A percentile compares a stretch with the other conserved stretches of the same genome.
Evolutionary conservation across 2,329 filamentous ascomycete species (phyloP).

Genomic region (Fusarium euwallaceae): DNA sequence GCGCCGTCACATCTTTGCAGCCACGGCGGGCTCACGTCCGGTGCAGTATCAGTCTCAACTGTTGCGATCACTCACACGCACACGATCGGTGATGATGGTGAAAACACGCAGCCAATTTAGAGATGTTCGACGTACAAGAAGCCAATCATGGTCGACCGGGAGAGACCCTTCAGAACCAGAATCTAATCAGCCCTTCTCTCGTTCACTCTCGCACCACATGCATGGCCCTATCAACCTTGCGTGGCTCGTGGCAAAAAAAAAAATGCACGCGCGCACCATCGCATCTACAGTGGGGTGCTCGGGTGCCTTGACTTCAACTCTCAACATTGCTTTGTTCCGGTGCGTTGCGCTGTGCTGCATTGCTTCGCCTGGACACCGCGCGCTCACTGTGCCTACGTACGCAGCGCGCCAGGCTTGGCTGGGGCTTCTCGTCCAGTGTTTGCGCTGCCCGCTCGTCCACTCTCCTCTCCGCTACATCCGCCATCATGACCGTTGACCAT

Average conservation of each 20-base stretch:
- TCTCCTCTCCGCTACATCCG: conserved; percentile 34
- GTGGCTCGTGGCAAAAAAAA: conserved; percentile 24
- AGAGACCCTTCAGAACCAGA: neutral
- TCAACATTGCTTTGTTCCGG: conserved; percentile 26
- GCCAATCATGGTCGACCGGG: conserved; percentile 25
- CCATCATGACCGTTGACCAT: conserved; percentile 21
- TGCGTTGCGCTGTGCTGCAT: conserved; percentile 20
- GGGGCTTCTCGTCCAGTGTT: neutral
- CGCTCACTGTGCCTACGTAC: conserved; percentile 20
- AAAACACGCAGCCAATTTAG: neutral
- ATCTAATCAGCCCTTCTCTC: neutral
- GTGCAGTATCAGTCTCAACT: conserved; percentile 2
- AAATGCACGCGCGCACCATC: conserved; percentile 11
- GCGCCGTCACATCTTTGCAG: conserved; percentile 21
- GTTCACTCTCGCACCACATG: neutral
- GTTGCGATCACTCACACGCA: neutral
- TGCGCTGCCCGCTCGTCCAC: conserved; percentile 8
- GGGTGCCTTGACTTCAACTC: conserved; percentile 16
- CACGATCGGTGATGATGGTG: neutral
- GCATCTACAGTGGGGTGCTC: conserved; percentile 21
- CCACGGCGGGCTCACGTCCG: conserved; percentile 7
- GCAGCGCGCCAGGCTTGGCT: conserved; percentile 22
- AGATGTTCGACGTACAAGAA: conserved; percentile 13
- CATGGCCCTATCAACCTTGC: conserved; percentile 19
- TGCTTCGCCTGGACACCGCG: conserved; percentile 19